Conservation (phyloP, 2,329 filamentous ascomycete genomes). For the Botrytis deweyae region DNA sequence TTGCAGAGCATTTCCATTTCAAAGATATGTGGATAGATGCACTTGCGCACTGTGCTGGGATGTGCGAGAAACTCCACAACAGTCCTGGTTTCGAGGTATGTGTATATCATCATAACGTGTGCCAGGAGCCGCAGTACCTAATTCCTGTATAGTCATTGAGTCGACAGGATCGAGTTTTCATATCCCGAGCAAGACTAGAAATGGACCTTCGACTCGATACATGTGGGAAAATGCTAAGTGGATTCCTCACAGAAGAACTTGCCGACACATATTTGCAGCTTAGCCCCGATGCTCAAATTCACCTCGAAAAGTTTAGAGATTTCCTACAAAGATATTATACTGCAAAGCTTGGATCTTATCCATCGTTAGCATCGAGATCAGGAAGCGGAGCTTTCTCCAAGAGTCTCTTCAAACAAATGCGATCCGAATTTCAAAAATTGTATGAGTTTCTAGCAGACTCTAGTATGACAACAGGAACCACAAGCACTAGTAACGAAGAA, state of each 20-base stretch:
- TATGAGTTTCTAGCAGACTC: conserved; percentile 71
- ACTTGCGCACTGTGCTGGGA: conserved; percentile 76
- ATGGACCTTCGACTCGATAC: conserved; percentile 62
- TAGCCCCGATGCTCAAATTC: conserved; percentile 57
- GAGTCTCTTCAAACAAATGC: conserved; percentile 59
- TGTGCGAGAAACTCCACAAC: conserved; percentile 60
- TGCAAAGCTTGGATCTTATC: conserved; percentile 68
- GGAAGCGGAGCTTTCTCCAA: conserved; percentile 53
- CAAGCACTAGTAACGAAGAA: conserved; percentile 58
- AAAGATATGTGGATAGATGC: conserved; percentile 69
- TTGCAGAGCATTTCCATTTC: conserved; percentile 65
- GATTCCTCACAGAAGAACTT: conserved; percentile 70
- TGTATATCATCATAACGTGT: conserved; percentile 22
- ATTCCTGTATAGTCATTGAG: conserved; percentile 46
- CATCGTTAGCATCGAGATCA: conserved; percentile 48
- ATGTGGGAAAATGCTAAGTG: conserved; percentile 58
- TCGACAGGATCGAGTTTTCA: conserved; percentile 59
- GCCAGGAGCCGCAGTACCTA: background rate
- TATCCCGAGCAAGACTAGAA: conserved; percentile 61
- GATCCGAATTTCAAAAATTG: conserved; percentile 66
- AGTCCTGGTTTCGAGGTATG: conserved; percentile 62
- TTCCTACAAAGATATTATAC: conserved; percentile 68
- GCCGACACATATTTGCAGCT: conserved; percentile 66
- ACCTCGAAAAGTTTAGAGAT: conserved; percentile 70
- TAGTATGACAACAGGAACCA: conserved; percentile 48